Conservation (phyloP, 352 stramenopile species). For the Phytophthora brassicae region DNA sequence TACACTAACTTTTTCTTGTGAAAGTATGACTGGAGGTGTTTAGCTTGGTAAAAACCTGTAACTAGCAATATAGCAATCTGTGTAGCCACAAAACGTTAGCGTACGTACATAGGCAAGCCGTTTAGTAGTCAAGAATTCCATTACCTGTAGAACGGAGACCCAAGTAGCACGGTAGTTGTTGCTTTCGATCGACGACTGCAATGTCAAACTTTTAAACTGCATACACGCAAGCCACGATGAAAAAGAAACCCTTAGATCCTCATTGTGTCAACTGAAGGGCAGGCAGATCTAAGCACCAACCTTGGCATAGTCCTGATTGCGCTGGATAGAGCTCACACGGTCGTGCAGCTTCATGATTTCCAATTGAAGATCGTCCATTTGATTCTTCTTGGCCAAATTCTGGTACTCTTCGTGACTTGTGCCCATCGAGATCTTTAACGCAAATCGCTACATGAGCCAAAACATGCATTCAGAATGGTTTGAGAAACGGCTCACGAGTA, state of each 20-base stretch:
- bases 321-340: conserved; percentile 76
- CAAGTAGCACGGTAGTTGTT: conserved; percentile 82
- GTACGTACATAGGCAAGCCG: background rate
- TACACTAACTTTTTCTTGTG: conserved; percentile 77
- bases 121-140: background rate
- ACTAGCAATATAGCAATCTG: conserved; percentile 72
- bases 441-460: conserved; percentile 48
- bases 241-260: background rate
- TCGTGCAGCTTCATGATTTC: conserved; percentile 82
- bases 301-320: conserved; percentile 86
- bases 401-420: conserved; percentile 78
- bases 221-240: background rate
- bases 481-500: background rate
- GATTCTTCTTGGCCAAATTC: conserved; percentile 79
- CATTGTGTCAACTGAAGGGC: background rate
- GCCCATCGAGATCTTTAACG: conserved; percentile 69
- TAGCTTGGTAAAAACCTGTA: conserved; percentile 76
- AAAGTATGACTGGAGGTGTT: conserved; percentile 82
- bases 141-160: conserved; percentile 78
- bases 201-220: conserved; percentile 67
- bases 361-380: conserved; percentile 81
- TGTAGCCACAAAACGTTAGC: background rate
- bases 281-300: conserved; percentile 21
- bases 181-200: conserved; percentile 74
- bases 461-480: background rate